These are phyloP conservation scores for Jasminum sambac DNA, from an alignment of 257 asterid genomes.

Conservation along the genomic window DNA sequence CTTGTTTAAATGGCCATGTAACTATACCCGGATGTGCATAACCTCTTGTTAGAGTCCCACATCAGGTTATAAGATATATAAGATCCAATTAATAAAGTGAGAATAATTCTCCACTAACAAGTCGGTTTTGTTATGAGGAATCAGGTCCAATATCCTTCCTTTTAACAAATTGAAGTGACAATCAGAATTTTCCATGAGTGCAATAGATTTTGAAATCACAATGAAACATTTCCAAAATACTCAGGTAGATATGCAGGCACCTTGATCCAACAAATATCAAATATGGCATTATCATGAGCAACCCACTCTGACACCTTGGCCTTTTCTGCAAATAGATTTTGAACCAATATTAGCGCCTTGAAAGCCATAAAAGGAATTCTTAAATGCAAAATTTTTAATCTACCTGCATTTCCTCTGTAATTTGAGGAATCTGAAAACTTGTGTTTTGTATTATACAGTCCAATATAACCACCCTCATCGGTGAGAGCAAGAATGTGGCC, in stretches of 20 bases:
- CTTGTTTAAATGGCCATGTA: neutral
- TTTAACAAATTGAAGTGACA: neutral
- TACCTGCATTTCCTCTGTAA: conserved; percentile 63
- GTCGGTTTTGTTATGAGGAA: too few relatives aligned
- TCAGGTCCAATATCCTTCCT: too few relatives aligned
- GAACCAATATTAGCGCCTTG: neutral
- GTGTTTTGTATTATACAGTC: conserved; percentile 58
- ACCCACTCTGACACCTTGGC: conserved; percentile 69
- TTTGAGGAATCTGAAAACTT: conserved; percentile 50
- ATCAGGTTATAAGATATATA: too few relatives aligned
- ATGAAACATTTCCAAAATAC: conserved; percentile 3
- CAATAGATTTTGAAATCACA: neutral
- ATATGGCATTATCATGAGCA: conserved; percentile 87
- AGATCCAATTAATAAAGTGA: too few relatives aligned
- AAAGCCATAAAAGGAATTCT: neutral
- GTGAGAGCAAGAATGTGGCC: conserved; percentile 66
- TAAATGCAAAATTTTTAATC: neutral
- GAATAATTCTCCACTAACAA: neutral
- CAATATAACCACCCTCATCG: conserved; percentile 75
- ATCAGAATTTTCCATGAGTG: neutral
- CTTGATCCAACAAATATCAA: conserved; percentile 91
- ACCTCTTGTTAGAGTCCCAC: too few relatives aligned
- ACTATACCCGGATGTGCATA: neutral
- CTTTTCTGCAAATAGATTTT: conserved; percentile 47
- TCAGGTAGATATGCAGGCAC: conserved; percentile 30